Evolutionary conservation across 2,329 filamentous ascomycete genomes (phyloP), one percentile per base, ranked within the genome.

Genomic region (Neofusicoccum kwambonambiense): DNA sequence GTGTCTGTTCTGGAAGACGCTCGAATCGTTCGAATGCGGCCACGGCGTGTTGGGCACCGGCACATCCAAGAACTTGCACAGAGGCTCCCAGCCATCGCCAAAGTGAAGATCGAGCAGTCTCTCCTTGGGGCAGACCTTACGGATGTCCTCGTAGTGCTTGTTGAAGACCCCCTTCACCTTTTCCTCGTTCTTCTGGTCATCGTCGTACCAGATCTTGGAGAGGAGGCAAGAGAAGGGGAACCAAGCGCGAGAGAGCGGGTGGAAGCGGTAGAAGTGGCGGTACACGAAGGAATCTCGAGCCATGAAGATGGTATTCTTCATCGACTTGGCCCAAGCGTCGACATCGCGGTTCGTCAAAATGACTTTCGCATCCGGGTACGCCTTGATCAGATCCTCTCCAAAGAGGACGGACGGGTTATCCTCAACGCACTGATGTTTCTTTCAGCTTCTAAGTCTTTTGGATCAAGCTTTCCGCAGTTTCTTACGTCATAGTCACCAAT

Each of bases 61-160:
- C 42, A 69, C 67, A 0, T 67, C 69, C 15, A 76, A 65, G 50
- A 74, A 76, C n/a, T 69, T 58, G 63, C 74, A 75, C 35, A 75
- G 47, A 8, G 71, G 70, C 54, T 66, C 67, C 75, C 75, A 77
- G 1, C 71, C 71, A 56, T 69, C 65, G 3, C 68, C 51, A 12
- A 69, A 34, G 37, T 66, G 39, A 50, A 71, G 71, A 47, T 73
- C 70, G 15, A 76, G 68, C 34, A 76, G 58, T 4, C 68, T 64
- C 41, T 71, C 71, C 15, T 66, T 65, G 12, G 70, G 68, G 15
- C 73, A 65, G 8, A 62, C n/a, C 11, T 64, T 65, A 13, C 69
- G 62, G 34, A 75, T 66, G 8, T 47, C 11, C 27, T 56, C 60
- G 42, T 67, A 64, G 35, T 71, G 67, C 51, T 67, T 51, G 9